Percentiles rank a stretch among this genome's conserved stretches.
Conservation (phyloP, 768 basidiomycete genomes). For the Asterophora lycoperdoides region DNA sequence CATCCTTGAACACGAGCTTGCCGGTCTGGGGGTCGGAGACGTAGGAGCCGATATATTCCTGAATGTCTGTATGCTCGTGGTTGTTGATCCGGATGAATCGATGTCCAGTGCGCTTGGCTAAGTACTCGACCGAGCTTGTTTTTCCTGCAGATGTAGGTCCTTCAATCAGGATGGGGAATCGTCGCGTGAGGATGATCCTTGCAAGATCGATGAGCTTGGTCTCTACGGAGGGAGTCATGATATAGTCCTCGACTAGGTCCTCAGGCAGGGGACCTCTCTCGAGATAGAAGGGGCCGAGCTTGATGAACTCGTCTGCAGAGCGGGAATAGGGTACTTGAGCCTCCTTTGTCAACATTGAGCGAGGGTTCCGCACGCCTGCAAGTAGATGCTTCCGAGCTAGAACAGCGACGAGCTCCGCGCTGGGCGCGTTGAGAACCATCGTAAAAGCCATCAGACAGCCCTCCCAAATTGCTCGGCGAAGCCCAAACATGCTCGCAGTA, state of each 20-base stretch:
- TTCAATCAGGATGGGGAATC: conserved; percentile 94
- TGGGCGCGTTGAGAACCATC: conserved; percentile 80
- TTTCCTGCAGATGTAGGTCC: conserved; percentile 98
- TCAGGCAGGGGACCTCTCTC: conserved; percentile 67
- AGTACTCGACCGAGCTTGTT: conserved; percentile 94
- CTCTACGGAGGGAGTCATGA: conserved; percentile 94
- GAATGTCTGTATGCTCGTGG: conserved; percentile 99
- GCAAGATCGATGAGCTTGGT: conserved; percentile 93
- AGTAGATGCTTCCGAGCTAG: conserved; percentile 79
- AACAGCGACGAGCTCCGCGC: conserved; percentile 58
- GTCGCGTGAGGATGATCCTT: conserved; percentile 80
- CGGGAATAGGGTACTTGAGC: conserved; percentile 50
- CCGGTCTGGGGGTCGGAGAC: conserved; percentile 89
- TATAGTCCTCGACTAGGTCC: conserved; percentile 73
- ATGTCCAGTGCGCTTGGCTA: conserved; percentile 91
- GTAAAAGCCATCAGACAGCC: conserved; percentile 98
- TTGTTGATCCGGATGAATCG: conserved; percentile 98
- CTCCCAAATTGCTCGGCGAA: conserved; percentile 90
- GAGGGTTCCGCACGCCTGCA: conserved; percentile 71
- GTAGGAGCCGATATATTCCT: conserved; percentile 97
- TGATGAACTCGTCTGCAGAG: conserved; percentile 56
- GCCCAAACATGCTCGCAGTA: conserved; percentile 67
- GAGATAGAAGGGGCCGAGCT: conserved; percentile 90
- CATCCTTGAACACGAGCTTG: conserved; percentile 94
- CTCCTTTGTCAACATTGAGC: conserved; percentile 68